Percentiles rank a stretch among this genome's conserved stretches.
Conservation (phyloP, 306 rosid species). For the Pyrus betulifolia region DNA sequence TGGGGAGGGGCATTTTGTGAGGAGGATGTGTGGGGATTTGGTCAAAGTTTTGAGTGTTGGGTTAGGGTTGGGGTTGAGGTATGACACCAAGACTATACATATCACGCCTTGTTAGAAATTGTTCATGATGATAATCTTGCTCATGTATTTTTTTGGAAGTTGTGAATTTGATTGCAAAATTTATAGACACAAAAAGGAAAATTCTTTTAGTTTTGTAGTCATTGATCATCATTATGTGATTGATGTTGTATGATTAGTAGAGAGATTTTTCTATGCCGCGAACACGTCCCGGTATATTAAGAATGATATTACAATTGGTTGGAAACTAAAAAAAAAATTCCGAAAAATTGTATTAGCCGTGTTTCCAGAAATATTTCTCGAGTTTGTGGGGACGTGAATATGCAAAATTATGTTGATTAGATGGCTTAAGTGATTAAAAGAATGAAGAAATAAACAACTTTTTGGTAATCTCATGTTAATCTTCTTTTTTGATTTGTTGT, state of each 20-base stretch:
- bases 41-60: conserved; percentile 35
- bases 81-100: conserved; percentile 41
- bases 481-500: neutral
- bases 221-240: neutral
- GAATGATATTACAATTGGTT: accelerated
- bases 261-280: too few relatives aligned
- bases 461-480: neutral
- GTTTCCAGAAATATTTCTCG: too few relatives aligned
- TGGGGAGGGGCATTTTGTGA: conserved; percentile 33
- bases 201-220: neutral
- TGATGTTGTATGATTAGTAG: neutral
- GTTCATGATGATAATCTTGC: neutral
- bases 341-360: too few relatives aligned
- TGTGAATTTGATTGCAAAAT: conserved; percentile 1
- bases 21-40: conserved; percentile 44
- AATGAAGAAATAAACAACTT: neutral
- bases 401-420: neutral
- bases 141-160: neutral
- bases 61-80: conserved; percentile 18
- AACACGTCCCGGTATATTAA: too few relatives aligned
- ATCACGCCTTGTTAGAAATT: conserved; percentile 30
- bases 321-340: too few relatives aligned
- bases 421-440: neutral
- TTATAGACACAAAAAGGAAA: neutral
- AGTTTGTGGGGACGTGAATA: neutral